A percentile compares a stretch with the other conserved stretches of the same genome.
Conservation (phyloP, 2,329 filamentous ascomycete species). For the Colletotrichum costaricense region DNA sequence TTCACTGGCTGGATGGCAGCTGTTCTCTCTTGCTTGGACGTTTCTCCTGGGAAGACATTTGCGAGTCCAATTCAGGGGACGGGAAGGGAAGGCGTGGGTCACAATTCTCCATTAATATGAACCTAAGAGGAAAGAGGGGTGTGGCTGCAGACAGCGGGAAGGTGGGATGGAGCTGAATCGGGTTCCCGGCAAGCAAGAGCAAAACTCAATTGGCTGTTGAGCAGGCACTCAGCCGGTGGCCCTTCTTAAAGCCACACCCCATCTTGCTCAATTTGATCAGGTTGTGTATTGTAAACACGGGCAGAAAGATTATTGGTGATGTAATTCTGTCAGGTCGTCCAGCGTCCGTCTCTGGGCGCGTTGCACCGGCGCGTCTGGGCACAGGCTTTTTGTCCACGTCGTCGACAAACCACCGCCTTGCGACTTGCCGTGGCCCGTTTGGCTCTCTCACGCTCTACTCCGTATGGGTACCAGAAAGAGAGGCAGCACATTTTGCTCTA, state of each 20-base stretch:
- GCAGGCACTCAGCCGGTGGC: too few species aligned
- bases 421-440: not conserved
- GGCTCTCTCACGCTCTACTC: not conserved
- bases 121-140: conserved; percentile 1
- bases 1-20: conserved; percentile 20
- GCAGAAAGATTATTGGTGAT: conserved; percentile 24
- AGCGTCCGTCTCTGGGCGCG: conserved; percentile 12
- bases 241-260: conserved; percentile 1
- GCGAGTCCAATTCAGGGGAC: conserved; percentile 20
- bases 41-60: conserved; percentile 4
- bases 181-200: not conserved
- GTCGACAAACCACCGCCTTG: not conserved
- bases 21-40: not conserved
- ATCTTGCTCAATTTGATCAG: not conserved
- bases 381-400: conserved; percentile 6
- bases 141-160: conserved; percentile 6
- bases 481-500: too few species aligned
- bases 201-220: conserved; percentile 6
- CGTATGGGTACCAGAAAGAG: too few species aligned
- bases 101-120: not conserved
- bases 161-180: conserved; percentile 22
- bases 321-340: conserved; percentile 17
- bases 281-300: conserved; percentile 1
- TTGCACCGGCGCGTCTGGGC: conserved; percentile 29
- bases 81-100: conserved; percentile 15